Percentiles rank a stretch among this genome's conserved stretches.
phyloP scores from a whole-genome alignment of 306 rosid species.

The Rosa persica region DNA sequence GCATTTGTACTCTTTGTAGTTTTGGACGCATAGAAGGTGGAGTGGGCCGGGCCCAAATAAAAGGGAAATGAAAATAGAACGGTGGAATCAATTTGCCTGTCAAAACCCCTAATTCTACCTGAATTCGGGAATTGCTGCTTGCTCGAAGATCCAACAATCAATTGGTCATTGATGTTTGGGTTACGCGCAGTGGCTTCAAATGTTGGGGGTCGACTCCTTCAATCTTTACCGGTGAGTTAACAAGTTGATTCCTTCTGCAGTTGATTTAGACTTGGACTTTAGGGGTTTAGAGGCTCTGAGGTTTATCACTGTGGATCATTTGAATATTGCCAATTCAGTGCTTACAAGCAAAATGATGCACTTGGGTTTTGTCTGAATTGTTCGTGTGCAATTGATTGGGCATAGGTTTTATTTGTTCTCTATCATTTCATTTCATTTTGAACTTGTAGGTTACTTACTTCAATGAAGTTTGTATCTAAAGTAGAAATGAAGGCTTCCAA shows the following conservation, averaged over 20 bases:
- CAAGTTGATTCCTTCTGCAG: not conserved
- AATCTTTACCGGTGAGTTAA: constrained; percentile 42
- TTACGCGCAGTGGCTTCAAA: constrained; percentile 31
- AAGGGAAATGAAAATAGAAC: not conserved
- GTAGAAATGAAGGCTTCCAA: not conserved
- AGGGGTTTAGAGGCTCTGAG: constrained; percentile 1
- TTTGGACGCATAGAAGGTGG: not conserved
- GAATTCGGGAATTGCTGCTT: not conserved
- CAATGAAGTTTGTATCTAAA: not conserved
- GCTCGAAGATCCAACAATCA: not conserved
- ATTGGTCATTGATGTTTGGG: constrained; percentile 4
- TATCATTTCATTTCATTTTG: not conserved
- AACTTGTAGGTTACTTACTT: not conserved
- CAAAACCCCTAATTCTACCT: not conserved
- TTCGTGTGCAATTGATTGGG: not conserved
- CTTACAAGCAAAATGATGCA: not conserved
- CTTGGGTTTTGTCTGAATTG: not conserved
- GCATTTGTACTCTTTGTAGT: too few relatives aligned
- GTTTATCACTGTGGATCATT: constrained; percentile 5
- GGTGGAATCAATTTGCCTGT: not conserved
- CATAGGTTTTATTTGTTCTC: not conserved
- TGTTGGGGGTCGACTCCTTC: constrained; percentile 38
- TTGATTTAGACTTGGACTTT: not conserved
- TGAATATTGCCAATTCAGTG: not conserved
- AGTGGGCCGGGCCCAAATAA: not conserved